Evolutionary conservation across 257 asterid species (phyloP).

Genomic region (Solanum pinnatisectum): DNA sequence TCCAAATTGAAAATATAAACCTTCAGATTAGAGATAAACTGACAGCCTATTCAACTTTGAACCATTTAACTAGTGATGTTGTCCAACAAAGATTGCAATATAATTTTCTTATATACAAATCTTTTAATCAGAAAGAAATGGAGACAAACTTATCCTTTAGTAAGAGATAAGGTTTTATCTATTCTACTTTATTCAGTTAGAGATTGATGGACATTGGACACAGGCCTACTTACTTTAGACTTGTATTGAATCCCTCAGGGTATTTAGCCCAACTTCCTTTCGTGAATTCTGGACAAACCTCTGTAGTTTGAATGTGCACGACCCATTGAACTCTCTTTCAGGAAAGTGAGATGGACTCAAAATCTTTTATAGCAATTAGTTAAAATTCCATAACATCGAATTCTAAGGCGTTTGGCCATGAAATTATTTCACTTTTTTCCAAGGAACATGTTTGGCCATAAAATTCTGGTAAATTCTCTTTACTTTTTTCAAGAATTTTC

Average conservation of each 20-base stretch:
- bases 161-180: not conserved
- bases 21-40: not conserved
- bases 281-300: not conserved
- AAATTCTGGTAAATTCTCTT: not conserved
- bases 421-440: not conserved
- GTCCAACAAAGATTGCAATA: not conserved
- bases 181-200: not conserved
- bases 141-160: not conserved
- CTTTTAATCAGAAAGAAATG: not conserved
- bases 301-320: not conserved
- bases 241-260: not conserved
- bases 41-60: not conserved
- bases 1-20: not conserved
- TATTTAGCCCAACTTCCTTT: not conserved
- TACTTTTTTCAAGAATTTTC: not conserved
- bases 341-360: not conserved
- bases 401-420: not conserved
- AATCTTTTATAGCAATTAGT: not conserved
- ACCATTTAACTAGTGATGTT: not conserved
- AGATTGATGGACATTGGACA: not conserved
- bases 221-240: not conserved
- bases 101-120: not conserved
- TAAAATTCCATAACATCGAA: not conserved
- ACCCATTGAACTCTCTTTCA: not conserved
- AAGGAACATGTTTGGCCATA: not conserved